Evolutionary conservation across 78 protist species (phyloP), one percentile per base, ranked within the genome.

Genomic region (Dictyostelium brefeldianum): DNA sequence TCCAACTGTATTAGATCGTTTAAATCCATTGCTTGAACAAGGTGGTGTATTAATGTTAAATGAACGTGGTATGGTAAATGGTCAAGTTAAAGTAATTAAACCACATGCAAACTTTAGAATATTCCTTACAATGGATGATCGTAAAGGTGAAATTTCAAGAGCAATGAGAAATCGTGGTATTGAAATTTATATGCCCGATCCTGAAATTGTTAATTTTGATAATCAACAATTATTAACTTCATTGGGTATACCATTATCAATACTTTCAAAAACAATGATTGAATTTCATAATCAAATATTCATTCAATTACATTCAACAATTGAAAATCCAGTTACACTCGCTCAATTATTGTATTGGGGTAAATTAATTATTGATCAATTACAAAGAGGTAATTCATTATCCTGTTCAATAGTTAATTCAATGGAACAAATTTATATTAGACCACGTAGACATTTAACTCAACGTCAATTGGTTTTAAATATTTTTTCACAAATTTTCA

Each of bases 81-180:
- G 96, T 10, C 94, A 74, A 29, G 80, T 98, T 15, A 81, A 53
- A 27, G 14, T 64, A 25, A 59, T 97, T 22, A 51, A 71, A 20
- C 98, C 99, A 7, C 99, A 98, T 50, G 92, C 94, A 0, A 54
- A 71, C 70, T 99, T 99, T 90, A 79, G 99, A 18, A 73, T 99
- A 53, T 89, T 99, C 87, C 43, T 98, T 36, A 41, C 95, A 12
- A 90, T 98, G 97, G 99, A 98, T 75, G 97, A 98, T 4, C 2
- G 31, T 0, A 48, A 92, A 31, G 99, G 99, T 50, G 99, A 99
- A 54, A 57, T 99, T 18, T 99, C 99, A 0, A 96, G 99, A 4
- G 99, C 99, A n/a, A 97, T 99, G 99, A 93, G 99, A 14, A 99
- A 99, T 91, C 83, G 99, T 1, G 98, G 99, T 56, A 54, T 98